Evolutionary conservation across 108 stramenopile species (phyloP).

Genomic region (Epithemia pelagica): DNA sequence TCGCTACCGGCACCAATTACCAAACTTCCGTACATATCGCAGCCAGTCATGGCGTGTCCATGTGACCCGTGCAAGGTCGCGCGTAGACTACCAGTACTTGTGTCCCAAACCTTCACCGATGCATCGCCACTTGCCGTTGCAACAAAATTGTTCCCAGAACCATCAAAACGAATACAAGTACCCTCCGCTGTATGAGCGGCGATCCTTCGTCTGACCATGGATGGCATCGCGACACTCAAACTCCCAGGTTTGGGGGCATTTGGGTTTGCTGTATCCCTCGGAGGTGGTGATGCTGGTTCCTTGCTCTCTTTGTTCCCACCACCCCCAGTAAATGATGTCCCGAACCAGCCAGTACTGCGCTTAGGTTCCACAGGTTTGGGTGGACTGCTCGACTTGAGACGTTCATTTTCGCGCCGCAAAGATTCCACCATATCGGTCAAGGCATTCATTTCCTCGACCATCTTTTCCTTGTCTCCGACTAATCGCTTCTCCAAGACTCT

Average conservation of each 20-base stretch:
- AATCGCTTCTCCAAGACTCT: conserved; percentile 37
- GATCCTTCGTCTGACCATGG: conserved; percentile 44
- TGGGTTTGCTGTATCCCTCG: conserved; percentile 6
- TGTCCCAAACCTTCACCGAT: conserved; percentile 72
- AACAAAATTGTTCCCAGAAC: conserved; percentile 44
- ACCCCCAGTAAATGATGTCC: conserved; percentile 13
- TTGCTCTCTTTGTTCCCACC: conserved; percentile 8
- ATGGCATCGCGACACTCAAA: conserved; percentile 47
- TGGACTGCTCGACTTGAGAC: conserved; percentile 35
- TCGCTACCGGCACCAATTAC: conserved; percentile 69
- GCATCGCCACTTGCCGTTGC: conserved; percentile 65
- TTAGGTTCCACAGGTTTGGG: not conserved
- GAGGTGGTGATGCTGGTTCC: conserved; percentile 3
- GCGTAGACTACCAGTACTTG: conserved; percentile 50
- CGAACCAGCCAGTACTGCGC: conserved; percentile 37
- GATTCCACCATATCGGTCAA: conserved; percentile 67
- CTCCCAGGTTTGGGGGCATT: conserved; percentile 34
- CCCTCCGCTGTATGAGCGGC: conserved; percentile 60
- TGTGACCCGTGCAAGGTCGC: conserved; percentile 49
- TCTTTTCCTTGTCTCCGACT: conserved; percentile 60
- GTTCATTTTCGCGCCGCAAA: conserved; percentile 52
- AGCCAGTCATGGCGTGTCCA: conserved; percentile 51
- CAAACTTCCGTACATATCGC: conserved; percentile 59
- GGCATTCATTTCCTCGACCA: conserved; percentile 58
- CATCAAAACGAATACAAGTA: conserved; percentile 61